Conservation (phyloP, 257 asterid genomes). For the Coffea eugenioides region DNA sequence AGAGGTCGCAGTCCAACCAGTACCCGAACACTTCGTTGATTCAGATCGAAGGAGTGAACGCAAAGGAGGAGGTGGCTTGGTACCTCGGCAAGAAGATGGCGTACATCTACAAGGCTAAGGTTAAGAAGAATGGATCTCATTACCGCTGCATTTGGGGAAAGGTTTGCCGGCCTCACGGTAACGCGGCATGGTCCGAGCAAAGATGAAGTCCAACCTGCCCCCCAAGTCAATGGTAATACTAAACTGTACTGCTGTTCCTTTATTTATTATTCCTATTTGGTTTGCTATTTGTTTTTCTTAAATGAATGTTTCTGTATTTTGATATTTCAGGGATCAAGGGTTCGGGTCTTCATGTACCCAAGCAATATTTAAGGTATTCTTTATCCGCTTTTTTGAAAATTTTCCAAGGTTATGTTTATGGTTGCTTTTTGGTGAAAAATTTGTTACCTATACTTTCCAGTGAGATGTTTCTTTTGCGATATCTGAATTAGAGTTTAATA, state of each 20-base stretch:
- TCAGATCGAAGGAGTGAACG: constrained; percentile 90
- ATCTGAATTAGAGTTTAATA: background rate
- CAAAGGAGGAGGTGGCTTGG: constrained; percentile 87
- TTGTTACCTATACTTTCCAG: no score
- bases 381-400: no score
- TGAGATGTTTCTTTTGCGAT: no score
- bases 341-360: constrained; percentile 74
- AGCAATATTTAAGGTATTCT: constrained; percentile 54
- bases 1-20: constrained; percentile 93
- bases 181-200: constrained; percentile 91
- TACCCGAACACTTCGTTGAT: constrained; percentile 87
- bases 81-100: constrained; percentile 83
- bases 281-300: background rate
- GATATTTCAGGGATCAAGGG: constrained; percentile 53
- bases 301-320: background rate
- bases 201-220: constrained; percentile 71
- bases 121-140: constrained; percentile 74
- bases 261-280: background rate
- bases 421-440: no score
- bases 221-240: constrained; percentile 63
- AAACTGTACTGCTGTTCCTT: background rate
- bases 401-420: no score
- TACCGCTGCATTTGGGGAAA: constrained; percentile 96
- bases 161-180: constrained; percentile 80
- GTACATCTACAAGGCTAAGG: constrained; percentile 88